phyloP scores from a whole-genome alignment of 2,329 filamentous ascomycete genomes.

The Penicillium occitanis region DNA sequence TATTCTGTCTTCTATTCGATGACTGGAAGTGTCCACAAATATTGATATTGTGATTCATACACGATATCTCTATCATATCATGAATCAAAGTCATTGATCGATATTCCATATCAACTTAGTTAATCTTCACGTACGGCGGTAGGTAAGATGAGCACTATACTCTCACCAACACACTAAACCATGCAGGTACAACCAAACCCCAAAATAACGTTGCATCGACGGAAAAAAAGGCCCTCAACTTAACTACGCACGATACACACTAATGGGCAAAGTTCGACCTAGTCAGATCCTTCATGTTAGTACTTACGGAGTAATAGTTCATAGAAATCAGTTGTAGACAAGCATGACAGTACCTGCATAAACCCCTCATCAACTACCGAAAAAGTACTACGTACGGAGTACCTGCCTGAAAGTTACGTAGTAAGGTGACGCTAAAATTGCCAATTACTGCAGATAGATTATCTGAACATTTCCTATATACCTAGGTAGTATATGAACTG shows the following conservation, averaged over 20 bases:
- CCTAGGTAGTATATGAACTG: neutral
- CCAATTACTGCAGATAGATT: neutral
- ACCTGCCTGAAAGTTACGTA: neutral
- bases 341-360: neutral
- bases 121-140: neutral
- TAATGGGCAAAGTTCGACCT: neutral
- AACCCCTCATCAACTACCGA: neutral
- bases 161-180: neutral
- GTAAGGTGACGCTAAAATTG: neutral
- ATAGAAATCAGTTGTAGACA: no score
- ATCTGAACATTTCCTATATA: neutral
- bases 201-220: slow-evolving; percentile 4
- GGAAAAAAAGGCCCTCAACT: neutral
- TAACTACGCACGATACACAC: neutral
- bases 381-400: neutral
- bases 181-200: neutral
- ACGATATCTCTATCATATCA: neutral
- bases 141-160: neutral
- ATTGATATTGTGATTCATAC: neutral
- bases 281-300: neutral
- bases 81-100: neutral
- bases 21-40: neutral
- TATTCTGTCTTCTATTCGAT: neutral
- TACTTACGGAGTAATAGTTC: no score
- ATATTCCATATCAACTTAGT: neutral